phyloP scores from a whole-genome alignment of 192 early-diverging fungal species.

The Coemansia sp. region DNA sequence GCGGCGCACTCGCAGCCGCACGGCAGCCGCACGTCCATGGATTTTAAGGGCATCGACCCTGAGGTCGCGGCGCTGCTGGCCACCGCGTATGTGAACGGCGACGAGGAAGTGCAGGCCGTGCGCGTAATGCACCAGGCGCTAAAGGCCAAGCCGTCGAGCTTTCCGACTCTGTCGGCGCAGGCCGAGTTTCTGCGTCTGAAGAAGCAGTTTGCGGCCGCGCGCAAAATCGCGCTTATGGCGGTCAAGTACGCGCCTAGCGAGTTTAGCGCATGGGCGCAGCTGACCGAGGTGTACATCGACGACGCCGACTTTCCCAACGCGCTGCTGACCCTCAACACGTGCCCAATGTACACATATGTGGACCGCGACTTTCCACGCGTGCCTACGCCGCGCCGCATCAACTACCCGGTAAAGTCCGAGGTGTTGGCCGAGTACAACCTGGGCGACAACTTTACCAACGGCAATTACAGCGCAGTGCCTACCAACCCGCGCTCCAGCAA shows the following conservation, averaged over 20 bases:
- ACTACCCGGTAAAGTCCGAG: conserved; percentile 85
- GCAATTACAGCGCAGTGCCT: conserved; percentile 30
- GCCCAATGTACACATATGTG: conserved; percentile 96
- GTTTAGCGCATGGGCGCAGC: conserved; percentile 91
- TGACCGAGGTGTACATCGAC: conserved; percentile 91
- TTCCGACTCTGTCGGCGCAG: conserved; percentile 83
- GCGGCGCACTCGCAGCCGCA: conserved; percentile 9
- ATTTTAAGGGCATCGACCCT: conserved; percentile 61
- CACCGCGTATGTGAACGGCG: conserved; percentile 68
- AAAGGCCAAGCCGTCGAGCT: conserved; percentile 68
- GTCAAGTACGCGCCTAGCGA: conserved; percentile 94
- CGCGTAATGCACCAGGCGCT: conserved; percentile 80
- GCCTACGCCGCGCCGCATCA: conserved; percentile 81
- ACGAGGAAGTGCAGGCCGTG: conserved; percentile 93
- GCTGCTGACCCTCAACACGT: conserved; percentile 92
- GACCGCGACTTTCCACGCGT: conserved; percentile 86
- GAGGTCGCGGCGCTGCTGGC: conserved; percentile 89
- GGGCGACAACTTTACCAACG: conserved; percentile 32
- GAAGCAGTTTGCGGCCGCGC: conserved; percentile 70
- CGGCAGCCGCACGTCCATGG: conserved; percentile 11
- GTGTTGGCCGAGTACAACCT: conserved; percentile 53
- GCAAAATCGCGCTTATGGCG: conserved; percentile 86
- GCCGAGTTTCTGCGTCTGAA: conserved; percentile 82
- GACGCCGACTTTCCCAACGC: conserved; percentile 75
- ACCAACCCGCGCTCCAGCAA: conserved; percentile 21